Evolutionary conservation across 352 stramenopile genomes (phyloP).

Genomic region (Pythium sukuiense): DNA sequence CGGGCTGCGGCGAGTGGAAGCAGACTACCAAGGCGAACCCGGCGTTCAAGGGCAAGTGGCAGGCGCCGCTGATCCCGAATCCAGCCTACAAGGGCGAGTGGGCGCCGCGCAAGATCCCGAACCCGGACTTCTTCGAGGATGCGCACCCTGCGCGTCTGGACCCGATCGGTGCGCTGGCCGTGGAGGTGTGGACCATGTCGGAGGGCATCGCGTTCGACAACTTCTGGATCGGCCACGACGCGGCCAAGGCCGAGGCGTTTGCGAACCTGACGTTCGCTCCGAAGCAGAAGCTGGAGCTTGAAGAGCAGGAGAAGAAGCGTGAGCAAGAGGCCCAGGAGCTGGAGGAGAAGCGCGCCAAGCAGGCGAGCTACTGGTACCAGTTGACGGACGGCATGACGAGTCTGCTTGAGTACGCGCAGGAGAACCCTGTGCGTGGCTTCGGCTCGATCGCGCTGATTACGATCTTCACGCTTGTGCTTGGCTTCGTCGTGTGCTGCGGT

Average conservation of each 20-base stretch:
- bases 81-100: conserved; percentile 92
- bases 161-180: conserved; percentile 84
- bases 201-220: conserved; percentile 92
- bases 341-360: conserved; percentile 44
- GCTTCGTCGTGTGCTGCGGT: conserved; percentile 65
- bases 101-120: conserved; percentile 88
- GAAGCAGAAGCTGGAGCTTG: conserved; percentile 71
- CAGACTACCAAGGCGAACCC: conserved; percentile 89
- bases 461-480: conserved; percentile 40
- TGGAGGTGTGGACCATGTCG: conserved; percentile 93
- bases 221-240: conserved; percentile 89
- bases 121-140: conserved; percentile 90
- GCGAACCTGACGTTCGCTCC: conserved; percentile 67
- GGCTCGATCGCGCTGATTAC: conserved; percentile 43
- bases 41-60: conserved; percentile 92
- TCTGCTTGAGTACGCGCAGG: conserved; percentile 53
- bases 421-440: conserved; percentile 58
- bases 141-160: conserved; percentile 76
- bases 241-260: conserved; percentile 77
- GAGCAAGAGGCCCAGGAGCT: conserved; percentile 41
- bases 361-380: conserved; percentile 47
- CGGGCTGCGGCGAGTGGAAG: conserved; percentile 92
- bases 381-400: conserved; percentile 39
- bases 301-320: conserved; percentile 52
- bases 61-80: conserved; percentile 89